Evolutionary conservation across 2,329 filamentous ascomycete genomes (phyloP).

Genomic region (Fusarium burgessii): DNA sequence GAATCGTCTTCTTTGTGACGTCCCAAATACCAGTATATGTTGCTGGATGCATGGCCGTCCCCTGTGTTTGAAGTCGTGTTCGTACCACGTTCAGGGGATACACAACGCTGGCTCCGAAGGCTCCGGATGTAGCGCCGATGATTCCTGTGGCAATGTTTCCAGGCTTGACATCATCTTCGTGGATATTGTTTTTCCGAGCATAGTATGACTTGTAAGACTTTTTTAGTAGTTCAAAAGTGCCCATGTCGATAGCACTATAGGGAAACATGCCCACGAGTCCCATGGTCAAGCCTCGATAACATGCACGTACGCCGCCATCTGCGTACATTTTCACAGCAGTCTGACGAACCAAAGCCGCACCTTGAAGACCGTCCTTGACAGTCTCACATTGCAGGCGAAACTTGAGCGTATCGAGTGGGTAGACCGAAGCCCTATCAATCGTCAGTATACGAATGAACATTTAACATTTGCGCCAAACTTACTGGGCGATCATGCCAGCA

Average conservation of each 20-base stretch:
- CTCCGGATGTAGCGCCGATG: conserved; percentile 91
- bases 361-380: conserved; percentile 84
- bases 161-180: conserved; percentile 85
- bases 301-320: conserved; percentile 78
- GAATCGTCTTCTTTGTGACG: conserved; percentile 84
- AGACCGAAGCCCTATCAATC: conserved; percentile 80
- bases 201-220: conserved; percentile 76
- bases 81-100: conserved; percentile 95
- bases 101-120: conserved; percentile 91
- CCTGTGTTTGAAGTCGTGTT: conserved; percentile 92
- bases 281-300: conserved; percentile 94
- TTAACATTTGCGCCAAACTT: conserved; percentile 49
- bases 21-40: conserved; percentile 94
- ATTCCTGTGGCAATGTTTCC: conserved; percentile 87
- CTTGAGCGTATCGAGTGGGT: conserved; percentile 88
- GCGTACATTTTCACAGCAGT: conserved; percentile 90
- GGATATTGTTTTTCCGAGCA: conserved; percentile 74
- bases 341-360: conserved; percentile 83
- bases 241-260: conserved; percentile 96
- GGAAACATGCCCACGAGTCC: conserved; percentile 97
- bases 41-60: conserved; percentile 88
- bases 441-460: conserved; percentile 15
- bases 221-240: conserved; percentile 95
- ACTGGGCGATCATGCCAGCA: conserved; percentile 95
- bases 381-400: conserved; percentile 93